Evolutionary conservation across 495 filamentous ascomycete genomes (phyloP), one percentile per base, ranked within the genome.

Genomic region (Cladorrhinum samala): DNA sequence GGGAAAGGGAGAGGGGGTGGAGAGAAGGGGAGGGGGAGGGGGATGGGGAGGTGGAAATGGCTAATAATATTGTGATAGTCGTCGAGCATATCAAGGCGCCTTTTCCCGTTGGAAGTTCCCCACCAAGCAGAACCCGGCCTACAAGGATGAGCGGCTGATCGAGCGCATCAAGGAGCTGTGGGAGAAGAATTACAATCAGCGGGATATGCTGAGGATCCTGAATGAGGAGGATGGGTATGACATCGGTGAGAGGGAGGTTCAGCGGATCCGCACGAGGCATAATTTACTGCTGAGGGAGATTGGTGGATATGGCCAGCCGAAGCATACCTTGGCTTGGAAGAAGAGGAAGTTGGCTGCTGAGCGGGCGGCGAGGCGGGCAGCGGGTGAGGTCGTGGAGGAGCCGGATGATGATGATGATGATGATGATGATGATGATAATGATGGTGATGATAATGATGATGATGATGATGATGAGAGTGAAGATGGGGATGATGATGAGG

Each of bases 31-130:
- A n/a, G n/a, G n/a, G n/a, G n/a, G n/a, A n/a, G n/a, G n/a, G n/a
- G n/a, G n/a, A n/a, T n/a, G n/a, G n/a, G n/a, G n/a, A n/a, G n/a
- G n/a, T n/a, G n/a, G n/a, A n/a, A n/a, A n/a, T n/a, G n/a, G n/a
- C n/a, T n/a, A n/a, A n/a, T n/a, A n/a, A n/a, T n/a, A n/a, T n/a
- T n/a, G n/a, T n/a, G n/a, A n/a, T n/a, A 89, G 85, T 63, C 88
- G 87, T 66, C 83, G 86, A 36, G 81, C 83, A 21, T 88, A 82
- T 57, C 85, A 89, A 62, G 78, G 74, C 9, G 84, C 87, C 53
- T 88, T 89, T 69, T 85, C 81, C 60, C 74, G 81, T 65, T 93
- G 88, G 88, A 76, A 78, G 0, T 93, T 91, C 54, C 88, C 88
- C 2, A 79, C 74, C 53, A 88, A 86, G 64, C 80, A 83, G 55